Conservation (phyloP, 2,329 filamentous ascomycete genomes). For the Lasiodiplodia hormozganensis region DNA sequence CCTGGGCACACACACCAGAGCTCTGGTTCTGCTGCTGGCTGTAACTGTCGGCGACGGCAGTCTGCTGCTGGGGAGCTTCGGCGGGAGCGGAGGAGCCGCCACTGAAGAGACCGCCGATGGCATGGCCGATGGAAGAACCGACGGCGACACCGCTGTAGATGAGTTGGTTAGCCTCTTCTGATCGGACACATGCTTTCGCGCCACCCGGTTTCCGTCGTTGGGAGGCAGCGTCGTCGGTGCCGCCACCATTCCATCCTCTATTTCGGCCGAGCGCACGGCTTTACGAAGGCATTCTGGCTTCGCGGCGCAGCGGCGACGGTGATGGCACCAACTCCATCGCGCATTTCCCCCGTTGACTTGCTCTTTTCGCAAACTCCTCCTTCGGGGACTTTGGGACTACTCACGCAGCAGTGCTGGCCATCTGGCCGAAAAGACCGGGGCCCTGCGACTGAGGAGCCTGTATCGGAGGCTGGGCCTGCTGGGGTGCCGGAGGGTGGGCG, state of each 20-base stretch:
- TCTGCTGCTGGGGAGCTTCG: constrained; percentile 45
- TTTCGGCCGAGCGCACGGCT: not conserved
- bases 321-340: not conserved
- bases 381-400: constrained; percentile 49
- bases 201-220: not conserved
- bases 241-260: not conserved
- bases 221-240: not conserved
- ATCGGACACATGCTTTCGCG: not conserved
- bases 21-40: constrained; percentile 50
- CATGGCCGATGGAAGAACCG: constrained; percentile 93
- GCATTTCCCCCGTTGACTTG: not conserved
- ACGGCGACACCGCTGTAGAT: constrained; percentile 87
- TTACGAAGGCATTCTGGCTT: not conserved
- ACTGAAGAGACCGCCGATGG: constrained; percentile 90
- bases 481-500: constrained; percentile 53
- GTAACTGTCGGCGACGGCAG: constrained; percentile 56
- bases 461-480: constrained; percentile 59
- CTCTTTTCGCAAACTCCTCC: not conserved
- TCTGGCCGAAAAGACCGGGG: constrained; percentile 90
- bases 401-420: constrained; percentile 97
- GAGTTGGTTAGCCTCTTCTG: constrained; percentile 1
- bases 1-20: constrained; percentile 68
- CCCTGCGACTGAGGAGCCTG: constrained; percentile 64
- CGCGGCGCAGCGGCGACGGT: not conserved
- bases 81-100: constrained; percentile 65